Evolutionary conservation across 2,329 filamentous ascomycete species (phyloP).

Genomic region (Exophiala sp.): DNA sequence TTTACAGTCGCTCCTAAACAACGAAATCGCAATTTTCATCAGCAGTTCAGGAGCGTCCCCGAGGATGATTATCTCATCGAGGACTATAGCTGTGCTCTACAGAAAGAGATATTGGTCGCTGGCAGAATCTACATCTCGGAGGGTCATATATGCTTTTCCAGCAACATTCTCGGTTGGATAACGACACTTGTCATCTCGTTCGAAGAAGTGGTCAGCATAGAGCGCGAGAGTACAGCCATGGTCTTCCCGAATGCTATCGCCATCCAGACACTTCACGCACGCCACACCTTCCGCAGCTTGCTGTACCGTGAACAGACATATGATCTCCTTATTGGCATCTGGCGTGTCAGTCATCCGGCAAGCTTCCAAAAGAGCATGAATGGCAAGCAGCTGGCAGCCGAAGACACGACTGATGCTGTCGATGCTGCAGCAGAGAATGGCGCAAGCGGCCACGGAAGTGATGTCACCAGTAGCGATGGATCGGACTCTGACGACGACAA

Average conservation of each 20-base stretch:
- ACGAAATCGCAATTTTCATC: constrained; percentile 92
- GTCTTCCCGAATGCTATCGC: constrained; percentile 97
- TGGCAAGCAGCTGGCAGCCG: constrained; percentile 65
- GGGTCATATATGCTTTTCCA: constrained; percentile 96
- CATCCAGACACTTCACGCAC: constrained; percentile 91
- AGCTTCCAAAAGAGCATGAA: constrained; percentile 87
- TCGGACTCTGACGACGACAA: constrained; percentile 47
- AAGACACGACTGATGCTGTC: constrained; percentile 86
- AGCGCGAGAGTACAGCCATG: constrained; percentile 93
- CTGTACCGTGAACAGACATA: constrained; percentile 94
- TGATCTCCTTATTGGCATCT: constrained; percentile 94
- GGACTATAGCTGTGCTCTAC: constrained; percentile 94
- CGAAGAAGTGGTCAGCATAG: constrained; percentile 93
- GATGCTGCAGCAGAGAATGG: constrained; percentile 68
- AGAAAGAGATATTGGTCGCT: constrained; percentile 91
- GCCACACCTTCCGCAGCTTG: constrained; percentile 93
- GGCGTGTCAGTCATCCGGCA: constrained; percentile 89
- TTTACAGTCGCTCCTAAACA: constrained; percentile 97
- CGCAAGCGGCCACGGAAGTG: constrained; percentile 49
- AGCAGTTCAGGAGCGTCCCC: constrained; percentile 89
- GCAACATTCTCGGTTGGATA: constrained; percentile 97
- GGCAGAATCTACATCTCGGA: constrained; percentile 94
- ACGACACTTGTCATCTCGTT: constrained; percentile 98
- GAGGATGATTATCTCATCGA: constrained; percentile 98
- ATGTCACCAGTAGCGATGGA: constrained; percentile 61